Evolutionary conservation across 306 rosid species (phyloP), one percentile per base, ranked within the genome.

Genomic region (Gastrolobium villosum): DNA sequence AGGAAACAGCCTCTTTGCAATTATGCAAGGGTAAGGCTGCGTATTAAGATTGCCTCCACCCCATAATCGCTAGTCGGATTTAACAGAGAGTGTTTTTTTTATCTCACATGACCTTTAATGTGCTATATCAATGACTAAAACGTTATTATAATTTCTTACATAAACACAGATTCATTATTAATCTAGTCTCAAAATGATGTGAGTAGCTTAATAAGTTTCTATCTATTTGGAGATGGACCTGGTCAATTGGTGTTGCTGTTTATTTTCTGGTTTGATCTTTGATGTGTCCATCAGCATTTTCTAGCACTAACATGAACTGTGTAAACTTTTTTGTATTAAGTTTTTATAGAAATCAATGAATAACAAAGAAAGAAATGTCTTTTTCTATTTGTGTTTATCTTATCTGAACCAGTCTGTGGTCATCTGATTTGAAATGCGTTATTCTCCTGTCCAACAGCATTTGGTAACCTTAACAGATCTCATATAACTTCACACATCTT

Each of bases 231-330:
- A 70, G 20, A 26, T 50, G 28, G n/a, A 60, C n/a, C 44, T 26
- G 34, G 71, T 54, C 44, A 69, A 54, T 48, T 39, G 48, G 11
- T 26, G 34, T 0, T 43, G 43, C 46, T 69, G 70, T 49, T 0
- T 44, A 20, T 52, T 62, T 46, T 34, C 4, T 56, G 40, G n/a
- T 28, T 9, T 65, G 13, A 9, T 36, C n/a, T 26, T 35, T 59
- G 72, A 71, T 32, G 2, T 55, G n/a, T 52, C 49, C 28, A 7
- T 49, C 14, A 37, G 50, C 83, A 32, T 62, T 31, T 79, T 52
- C 65, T 70, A 50, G 46, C 63, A 66, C 31, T 59, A 59, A 20
- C 46, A 45, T 32, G 52, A 34, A 50, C 53, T n/a, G 7, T 37
- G 8, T 49, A 36, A 43, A 48, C 35, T 13, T 39, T 60, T 48